Base-by-base conservation (phyloP, 768 basidiomycete species). In the Cyclocybe cylindracea region DNA sequence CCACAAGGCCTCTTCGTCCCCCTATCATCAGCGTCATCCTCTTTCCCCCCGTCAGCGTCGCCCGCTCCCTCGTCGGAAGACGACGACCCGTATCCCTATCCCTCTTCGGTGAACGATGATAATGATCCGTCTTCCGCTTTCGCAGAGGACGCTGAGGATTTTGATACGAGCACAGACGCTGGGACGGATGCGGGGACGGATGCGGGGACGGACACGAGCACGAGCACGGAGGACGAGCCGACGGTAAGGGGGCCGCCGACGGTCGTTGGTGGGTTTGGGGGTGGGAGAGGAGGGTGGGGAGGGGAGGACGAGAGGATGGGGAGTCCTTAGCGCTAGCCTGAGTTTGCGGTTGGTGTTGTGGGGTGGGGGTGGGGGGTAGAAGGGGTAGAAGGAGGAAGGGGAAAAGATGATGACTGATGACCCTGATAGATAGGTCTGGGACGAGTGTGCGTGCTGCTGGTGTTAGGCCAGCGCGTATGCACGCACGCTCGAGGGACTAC, bases 111-210 rank as follows among this genome's bases (percentile, higher is more conserved):
- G n/a, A n/a, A n/a, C n/a, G n/a, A n/a, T n/a, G n/a, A n/a, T n/a
- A n/a, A n/a, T n/a, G n/a, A n/a, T n/a, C n/a, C n/a, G n/a, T n/a
- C n/a, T n/a, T n/a, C n/a, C n/a, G n/a, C n/a, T n/a, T n/a, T n/a
- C n/a, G n/a, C n/a, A n/a, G n/a, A n/a, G n/a, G n/a, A n/a, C n/a
- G n/a, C n/a, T n/a, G n/a, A n/a, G n/a, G n/a, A n/a, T n/a, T n/a
- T n/a, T n/a, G n/a, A n/a, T n/a, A n/a, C n/a, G n/a, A n/a, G n/a
- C n/a, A 60, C 58, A 41, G 61, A 63, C 38, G 59, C 61, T 6
- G 58, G 58, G 37, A 61, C 54, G 48, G 69, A 62, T 59, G 67
- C 64, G 3, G 69, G 70, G 11, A 72, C 69, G 31, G 66, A 58
- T 6, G 70, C 64, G 40, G 68, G 67, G 11, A 67, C 66, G 24